These are phyloP conservation scores for Cryptosporidium sp. DNA, from an alignment of 169 alveolate genomes.

Conservation along the genomic window DNA sequence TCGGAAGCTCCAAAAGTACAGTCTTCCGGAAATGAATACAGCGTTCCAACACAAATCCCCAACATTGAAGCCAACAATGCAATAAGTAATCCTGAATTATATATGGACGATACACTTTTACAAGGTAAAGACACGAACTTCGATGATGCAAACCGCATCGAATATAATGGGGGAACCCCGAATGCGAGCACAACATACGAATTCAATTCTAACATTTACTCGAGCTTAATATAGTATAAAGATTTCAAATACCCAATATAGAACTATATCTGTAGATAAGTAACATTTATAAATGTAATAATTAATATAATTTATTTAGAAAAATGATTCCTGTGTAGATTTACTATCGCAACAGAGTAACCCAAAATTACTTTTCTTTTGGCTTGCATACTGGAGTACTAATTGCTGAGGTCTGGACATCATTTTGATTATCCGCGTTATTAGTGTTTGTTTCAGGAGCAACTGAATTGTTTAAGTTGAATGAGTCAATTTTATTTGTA, in stretches of 20 bases:
- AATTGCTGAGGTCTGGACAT: neutral
- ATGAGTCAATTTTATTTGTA: neutral
- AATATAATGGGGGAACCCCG: neutral
- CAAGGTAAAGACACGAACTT: neutral
- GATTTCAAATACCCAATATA: neutral
- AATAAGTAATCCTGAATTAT: neutral
- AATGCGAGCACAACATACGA: neutral
- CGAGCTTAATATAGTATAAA: neutral
- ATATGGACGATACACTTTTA: neutral
- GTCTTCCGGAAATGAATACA: neutral
- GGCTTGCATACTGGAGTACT: conserved; percentile 27
- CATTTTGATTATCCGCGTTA: conserved; percentile 4
- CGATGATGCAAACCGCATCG: neutral
- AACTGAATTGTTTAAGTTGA: neutral
- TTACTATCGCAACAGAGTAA: neutral
- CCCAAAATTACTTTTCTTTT: neutral
- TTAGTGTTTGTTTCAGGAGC: conserved; percentile 16
- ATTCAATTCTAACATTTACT: conserved; percentile 15
- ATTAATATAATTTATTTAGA: neutral
- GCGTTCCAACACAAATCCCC: neutral
- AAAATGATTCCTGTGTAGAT: neutral
- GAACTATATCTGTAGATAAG: neutral
- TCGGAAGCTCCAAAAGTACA: neutral
- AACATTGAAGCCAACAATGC: neutral
- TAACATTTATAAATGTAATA: neutral